phyloP scores from a whole-genome alignment of 192 early-diverging fungal species.

The Backusella australiensis region DNA sequence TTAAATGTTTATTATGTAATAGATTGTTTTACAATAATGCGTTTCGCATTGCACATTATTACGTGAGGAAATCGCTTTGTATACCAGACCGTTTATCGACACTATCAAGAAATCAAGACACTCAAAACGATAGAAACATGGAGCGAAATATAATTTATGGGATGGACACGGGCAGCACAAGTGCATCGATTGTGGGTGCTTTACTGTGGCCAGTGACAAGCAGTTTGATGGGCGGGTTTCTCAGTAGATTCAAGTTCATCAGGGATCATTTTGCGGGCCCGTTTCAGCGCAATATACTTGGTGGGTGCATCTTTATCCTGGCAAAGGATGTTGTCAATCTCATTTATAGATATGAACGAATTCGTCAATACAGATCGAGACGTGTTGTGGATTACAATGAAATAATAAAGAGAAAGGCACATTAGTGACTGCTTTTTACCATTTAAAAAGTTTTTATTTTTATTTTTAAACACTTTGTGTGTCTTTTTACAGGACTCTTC shows the following conservation, averaged over 20 bases:
- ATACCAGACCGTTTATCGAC: neutral
- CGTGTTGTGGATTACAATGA: conserved; percentile 2
- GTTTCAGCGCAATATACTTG: conserved; percentile 30
- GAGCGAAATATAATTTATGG: neutral
- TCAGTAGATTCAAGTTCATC: conserved; percentile 11
- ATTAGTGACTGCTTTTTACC: neutral
- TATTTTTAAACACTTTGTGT: neutral
- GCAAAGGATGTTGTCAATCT: conserved; percentile 52
- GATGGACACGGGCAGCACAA: conserved; percentile 17
- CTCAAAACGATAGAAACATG: neutral
- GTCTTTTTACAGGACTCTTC: conserved; percentile 13
- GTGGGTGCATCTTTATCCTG: conserved; percentile 32
- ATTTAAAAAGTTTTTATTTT: neutral
- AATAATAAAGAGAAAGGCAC: neutral
- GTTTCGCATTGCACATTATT: neutral
- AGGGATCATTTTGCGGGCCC: conserved; percentile 22
- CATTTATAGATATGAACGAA: conserved; percentile 50
- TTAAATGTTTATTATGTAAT: too few species aligned
- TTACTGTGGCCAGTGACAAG: conserved; percentile 63
- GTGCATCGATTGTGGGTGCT: conserved; percentile 60
- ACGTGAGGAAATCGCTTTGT: neutral
- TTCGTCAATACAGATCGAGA: conserved; percentile 4
- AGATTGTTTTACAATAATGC: conserved; percentile 10
- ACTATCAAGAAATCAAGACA: neutral
- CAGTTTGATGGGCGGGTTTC: conserved; percentile 47